A percentile compares a stretch with the other conserved stretches of the same genome.
These are phyloP conservation scores for Arabidopsis arenosa DNA, from an alignment of 345 rosid species.

Conservation along the genomic window DNA sequence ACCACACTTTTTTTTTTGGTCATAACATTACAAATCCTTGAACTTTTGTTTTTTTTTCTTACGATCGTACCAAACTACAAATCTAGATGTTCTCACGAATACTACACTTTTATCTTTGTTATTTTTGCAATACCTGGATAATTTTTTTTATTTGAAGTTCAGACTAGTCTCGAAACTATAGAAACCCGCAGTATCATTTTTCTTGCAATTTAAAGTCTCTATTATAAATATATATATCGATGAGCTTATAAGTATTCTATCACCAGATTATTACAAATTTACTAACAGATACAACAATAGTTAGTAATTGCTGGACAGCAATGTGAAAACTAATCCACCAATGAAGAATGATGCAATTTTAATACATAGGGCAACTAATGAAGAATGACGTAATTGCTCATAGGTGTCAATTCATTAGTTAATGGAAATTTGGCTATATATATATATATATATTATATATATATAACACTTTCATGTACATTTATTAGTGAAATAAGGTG, in stretches of 20 bases:
- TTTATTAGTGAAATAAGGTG: too few relatives aligned
- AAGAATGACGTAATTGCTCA: neutral
- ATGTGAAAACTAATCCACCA: neutral
- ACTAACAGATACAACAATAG: neutral
- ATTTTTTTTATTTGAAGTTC: too few relatives aligned
- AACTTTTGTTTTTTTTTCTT: neutral
- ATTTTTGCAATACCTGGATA: neutral
- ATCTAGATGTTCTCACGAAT: neutral
- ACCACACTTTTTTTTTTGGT: slow-evolving; percentile 11
- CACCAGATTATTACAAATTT: neutral
- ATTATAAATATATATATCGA: neutral
- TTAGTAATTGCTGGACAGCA: neutral
- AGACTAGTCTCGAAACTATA: neutral
- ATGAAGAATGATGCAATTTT: neutral
- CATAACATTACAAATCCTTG: neutral
- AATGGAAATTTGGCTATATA: too few relatives aligned
- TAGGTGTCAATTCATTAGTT: too few relatives aligned
- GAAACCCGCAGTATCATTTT: neutral
- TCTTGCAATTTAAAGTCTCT: neutral
- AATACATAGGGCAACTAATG: neutral
- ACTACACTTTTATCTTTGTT: neutral
- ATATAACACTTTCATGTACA: too few relatives aligned
- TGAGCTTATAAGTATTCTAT: neutral
- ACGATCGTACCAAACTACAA: neutral
- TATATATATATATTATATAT: too few relatives aligned